phyloP scores from a whole-genome alignment of 345 rosid genomes.

The Mercurialis annua region DNA sequence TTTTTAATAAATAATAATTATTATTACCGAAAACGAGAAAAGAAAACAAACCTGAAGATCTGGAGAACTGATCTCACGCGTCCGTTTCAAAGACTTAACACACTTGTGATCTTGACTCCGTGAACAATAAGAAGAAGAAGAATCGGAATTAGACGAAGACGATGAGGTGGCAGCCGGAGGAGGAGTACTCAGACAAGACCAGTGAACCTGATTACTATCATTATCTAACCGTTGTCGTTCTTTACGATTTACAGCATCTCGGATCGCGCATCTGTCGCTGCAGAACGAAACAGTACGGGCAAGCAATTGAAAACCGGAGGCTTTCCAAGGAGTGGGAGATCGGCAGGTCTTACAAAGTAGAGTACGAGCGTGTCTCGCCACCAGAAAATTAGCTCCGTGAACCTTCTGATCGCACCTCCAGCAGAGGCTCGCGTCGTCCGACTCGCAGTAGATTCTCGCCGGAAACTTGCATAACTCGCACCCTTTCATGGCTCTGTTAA shows the following conservation, averaged over 20 bases:
- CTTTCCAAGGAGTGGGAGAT: conserved; percentile 55
- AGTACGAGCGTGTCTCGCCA: conserved; percentile 52
- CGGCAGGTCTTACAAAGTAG: conserved; percentile 57
- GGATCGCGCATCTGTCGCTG: conserved; percentile 43
- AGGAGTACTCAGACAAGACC: conserved; percentile 30
- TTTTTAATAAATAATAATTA: too few relatives aligned
- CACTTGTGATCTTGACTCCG: conserved; percentile 33
- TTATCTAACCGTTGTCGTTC: conserved; percentile 24
- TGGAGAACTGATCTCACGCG: conserved; percentile 14
- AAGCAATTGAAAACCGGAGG: conserved; percentile 46
- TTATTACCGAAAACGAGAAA: background rate
- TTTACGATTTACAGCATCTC: conserved; percentile 1
- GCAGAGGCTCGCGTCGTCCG: conserved; percentile 67
- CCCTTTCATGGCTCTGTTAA: conserved; percentile 35
- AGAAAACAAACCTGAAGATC: conserved; percentile 23
- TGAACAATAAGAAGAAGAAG: conserved; percentile 20
- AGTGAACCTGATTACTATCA: conserved; percentile 61
- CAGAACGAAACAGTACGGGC: conserved; percentile 56
- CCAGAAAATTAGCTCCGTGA: conserved; percentile 77
- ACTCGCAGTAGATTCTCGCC: conserved; percentile 59
- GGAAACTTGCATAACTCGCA: conserved; percentile 56
- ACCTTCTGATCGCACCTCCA: conserved; percentile 70
- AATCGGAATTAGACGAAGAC: conserved; percentile 26
- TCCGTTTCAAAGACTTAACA: conserved; percentile 27
- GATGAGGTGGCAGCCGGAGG: conserved; percentile 28